These are phyloP conservation scores for Taphrina populina DNA, from an alignment of 1,139 yeast species.

Conservation along the genomic window DNA sequence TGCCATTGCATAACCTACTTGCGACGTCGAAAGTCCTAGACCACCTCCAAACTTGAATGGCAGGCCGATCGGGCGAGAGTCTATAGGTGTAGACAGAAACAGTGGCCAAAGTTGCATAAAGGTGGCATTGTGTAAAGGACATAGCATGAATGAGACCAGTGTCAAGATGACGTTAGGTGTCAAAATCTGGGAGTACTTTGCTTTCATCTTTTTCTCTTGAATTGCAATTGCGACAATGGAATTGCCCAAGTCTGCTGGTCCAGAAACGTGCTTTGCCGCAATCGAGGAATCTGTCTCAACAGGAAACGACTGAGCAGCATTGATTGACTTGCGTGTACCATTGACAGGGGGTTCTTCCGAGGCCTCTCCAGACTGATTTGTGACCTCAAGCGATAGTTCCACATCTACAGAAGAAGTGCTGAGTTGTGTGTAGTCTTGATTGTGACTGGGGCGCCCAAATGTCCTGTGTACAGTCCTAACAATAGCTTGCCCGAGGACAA, in stretches of 20 bases:
- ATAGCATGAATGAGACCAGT: constrained; percentile 10
- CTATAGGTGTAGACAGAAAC: constrained; percentile 6
- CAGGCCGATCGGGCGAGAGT: neutral
- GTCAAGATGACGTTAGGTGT: constrained; percentile 6
- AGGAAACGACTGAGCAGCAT: neutral
- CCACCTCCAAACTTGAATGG: constrained; percentile 29
- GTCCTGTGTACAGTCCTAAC: neutral
- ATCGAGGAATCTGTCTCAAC: neutral
- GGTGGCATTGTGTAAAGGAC: constrained; percentile 11
- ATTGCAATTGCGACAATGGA: neutral
- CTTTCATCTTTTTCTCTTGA: neutral
- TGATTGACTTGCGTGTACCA: no score
- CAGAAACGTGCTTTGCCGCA: neutral
- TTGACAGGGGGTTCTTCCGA: neutral
- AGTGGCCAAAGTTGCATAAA: constrained; percentile 20
- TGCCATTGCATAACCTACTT: constrained; percentile 24
- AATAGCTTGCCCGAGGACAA: neutral
- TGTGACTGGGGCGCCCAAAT: neutral
- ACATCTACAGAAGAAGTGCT: neutral
- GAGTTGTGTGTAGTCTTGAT: neutral
- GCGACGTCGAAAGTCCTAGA: constrained; percentile 19
- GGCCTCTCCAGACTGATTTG: neutral
- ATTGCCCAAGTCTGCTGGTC: neutral
- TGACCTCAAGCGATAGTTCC: neutral
- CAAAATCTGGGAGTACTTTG: constrained; percentile 5